Evolutionary conservation across 495 filamentous ascomycete genomes (phyloP), one percentile per base, ranked within the genome.

Genomic region (Penicillium manginii): DNA sequence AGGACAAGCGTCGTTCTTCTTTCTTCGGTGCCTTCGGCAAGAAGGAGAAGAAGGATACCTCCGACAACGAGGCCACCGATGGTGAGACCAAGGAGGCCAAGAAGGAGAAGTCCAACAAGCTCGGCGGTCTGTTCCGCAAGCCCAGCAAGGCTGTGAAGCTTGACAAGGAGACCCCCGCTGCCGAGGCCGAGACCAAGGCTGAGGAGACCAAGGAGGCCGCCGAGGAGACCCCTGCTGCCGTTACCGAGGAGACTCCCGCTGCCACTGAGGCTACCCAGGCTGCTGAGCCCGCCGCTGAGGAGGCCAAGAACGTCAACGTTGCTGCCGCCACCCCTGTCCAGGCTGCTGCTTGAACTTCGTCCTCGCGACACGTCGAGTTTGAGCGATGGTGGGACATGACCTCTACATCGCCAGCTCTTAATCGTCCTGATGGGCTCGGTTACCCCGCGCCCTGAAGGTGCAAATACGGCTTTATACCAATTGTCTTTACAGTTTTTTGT

Each of bases 41-140:
- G 68, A 81, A 81, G 71, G 76, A 80, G 73, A 82, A 81, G 73
- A 82, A 79, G 73, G 67, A 71, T 18, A 73, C 74, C 54, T 83
- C 82, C 10, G 82, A 83, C 60, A 74, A 74, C 55, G 81, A 83
- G 67, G 70, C 54, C 46, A 74, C 75, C 35, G 79, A 82, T 47
- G 74, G 73, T 47, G 80, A 84, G 62, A 58, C 71, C 54, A 83
- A 67, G 64, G 65, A 67, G 64, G 60, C 73, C 59, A 84, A 82
- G 80, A 76, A 80, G 71, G 62, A 82, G 80, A 76, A 80, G 71
- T 64, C 65, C 60, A 78, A 79, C 72, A 82, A 81, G 67, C 74
- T 85, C 22, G 80, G 81, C 46, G 78, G 77, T 63, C 74, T 85
- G 37, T 84, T 84, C 74, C 82, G 82, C 64, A 82, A 80, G 74